phyloP scores from a whole-genome alignment of 2,329 filamentous ascomycete genomes.

The Botrytis tulipae region DNA sequence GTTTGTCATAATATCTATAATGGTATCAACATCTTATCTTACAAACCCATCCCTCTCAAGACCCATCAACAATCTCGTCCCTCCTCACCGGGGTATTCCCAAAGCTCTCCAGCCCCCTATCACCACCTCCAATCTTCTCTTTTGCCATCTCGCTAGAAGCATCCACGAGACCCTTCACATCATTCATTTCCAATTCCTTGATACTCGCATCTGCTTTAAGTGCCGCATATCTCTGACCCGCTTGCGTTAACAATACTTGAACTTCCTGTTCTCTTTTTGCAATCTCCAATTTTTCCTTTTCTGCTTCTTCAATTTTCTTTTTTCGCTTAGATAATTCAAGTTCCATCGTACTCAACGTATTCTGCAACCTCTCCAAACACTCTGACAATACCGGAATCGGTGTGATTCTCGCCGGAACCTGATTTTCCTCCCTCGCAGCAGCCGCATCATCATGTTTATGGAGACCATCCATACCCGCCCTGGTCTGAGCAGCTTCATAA shows the following conservation, averaged over 20 bases:
- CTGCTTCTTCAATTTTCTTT: conserved; percentile 62
- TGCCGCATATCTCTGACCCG: conserved; percentile 68
- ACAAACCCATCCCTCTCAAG: background rate
- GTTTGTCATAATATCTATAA: background rate
- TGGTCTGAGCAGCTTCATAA: conserved; percentile 83
- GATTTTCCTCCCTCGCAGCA: conserved; percentile 32
- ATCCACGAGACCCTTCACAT: conserved; percentile 28
- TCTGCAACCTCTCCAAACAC: conserved; percentile 62
- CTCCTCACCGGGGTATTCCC: conserved; percentile 40
- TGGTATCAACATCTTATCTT: background rate
- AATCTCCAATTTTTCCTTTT: conserved; percentile 67
- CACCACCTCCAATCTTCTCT: conserved; percentile 21
- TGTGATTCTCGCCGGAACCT: conserved; percentile 60
- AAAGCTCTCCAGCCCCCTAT: conserved; percentile 43
- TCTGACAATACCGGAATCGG: conserved; percentile 72
- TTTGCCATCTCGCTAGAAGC: conserved; percentile 19
- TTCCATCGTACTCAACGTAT: conserved; percentile 62
- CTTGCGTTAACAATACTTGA: conserved; percentile 76
- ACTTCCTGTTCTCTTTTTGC: conserved; percentile 72
- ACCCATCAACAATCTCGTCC: conserved; percentile 34
- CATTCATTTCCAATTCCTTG: conserved; percentile 33
- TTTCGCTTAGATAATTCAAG: conserved; percentile 58
- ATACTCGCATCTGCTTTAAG: conserved; percentile 47
- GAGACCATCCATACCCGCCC: conserved; percentile 78
- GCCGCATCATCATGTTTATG: conserved; percentile 47